A percentile compares a stretch with the other conserved stretches of the same genome.
Evolutionary conservation across 73 alveolate genomes (phyloP).

Genomic region (Symbiodinium natans): DNA sequence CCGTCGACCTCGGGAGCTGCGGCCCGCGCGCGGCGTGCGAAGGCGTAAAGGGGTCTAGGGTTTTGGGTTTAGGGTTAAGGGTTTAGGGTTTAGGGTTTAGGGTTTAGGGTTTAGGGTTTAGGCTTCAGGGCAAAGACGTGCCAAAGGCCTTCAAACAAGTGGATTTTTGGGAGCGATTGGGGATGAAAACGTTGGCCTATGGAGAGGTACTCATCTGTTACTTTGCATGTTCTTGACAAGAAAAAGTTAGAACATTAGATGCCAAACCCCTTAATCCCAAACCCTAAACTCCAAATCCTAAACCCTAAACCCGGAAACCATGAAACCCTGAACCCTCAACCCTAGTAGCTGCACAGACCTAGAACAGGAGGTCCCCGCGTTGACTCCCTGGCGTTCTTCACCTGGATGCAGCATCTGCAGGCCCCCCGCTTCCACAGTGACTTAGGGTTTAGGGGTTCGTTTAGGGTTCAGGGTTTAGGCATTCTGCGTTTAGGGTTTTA

Average conservation of each 20-base stretch:
- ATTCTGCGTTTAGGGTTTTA: no score
- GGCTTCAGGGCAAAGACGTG: neutral
- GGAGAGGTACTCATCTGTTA: no score
- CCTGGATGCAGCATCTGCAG: slow-evolving; percentile 56
- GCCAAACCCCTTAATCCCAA: no score
- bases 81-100: neutral
- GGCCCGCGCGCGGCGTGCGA: slow-evolving; percentile 39
- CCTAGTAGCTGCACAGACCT: neutral
- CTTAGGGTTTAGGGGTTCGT: no score
- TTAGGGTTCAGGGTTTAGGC: no score
- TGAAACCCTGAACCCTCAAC: neutral
- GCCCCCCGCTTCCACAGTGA: neutral
- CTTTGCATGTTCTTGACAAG: neutral
- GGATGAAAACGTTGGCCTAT: no score
- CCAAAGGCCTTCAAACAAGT: neutral
- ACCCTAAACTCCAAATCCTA: neutral
- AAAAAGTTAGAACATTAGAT: no score
- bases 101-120: neutral
- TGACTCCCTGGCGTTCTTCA: neutral
- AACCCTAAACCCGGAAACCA: neutral
- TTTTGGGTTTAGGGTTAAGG: neutral
- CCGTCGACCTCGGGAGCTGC: slow-evolving; percentile 13
- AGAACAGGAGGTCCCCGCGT: neutral
- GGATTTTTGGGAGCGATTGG: no score
- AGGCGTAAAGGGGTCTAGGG: neutral